Percentiles rank a stretch among this genome's conserved stretches.
Evolutionary conservation across 2,329 filamentous ascomycete genomes (phyloP).

Genomic region (Curvularia verruculosa): DNA sequence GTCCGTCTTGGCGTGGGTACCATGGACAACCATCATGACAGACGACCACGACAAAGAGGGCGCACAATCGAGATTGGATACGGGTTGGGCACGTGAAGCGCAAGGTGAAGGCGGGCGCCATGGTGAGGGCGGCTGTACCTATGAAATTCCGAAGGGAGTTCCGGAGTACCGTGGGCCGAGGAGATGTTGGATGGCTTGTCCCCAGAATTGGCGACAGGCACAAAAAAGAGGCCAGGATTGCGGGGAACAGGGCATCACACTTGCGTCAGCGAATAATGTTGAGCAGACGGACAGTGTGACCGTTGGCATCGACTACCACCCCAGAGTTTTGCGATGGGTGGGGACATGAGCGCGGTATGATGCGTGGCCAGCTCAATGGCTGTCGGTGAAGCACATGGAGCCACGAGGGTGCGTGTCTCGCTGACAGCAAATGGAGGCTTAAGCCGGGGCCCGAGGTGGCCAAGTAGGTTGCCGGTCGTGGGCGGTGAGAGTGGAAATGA

Average conservation of each 20-base stretch:
- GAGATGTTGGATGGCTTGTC: slow-evolving; percentile 37
- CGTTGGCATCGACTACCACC: slow-evolving; percentile 20
- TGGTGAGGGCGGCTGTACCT: neutral
- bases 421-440: slow-evolving; percentile 5
- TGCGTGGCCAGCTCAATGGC: slow-evolving; percentile 21
- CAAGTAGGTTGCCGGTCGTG: neutral
- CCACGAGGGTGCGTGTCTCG: slow-evolving; percentile 16
- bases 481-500: slow-evolving; percentile 8
- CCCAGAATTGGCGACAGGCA: slow-evolving; percentile 20
- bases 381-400: slow-evolving; percentile 26
- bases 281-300: slow-evolving; percentile 21
- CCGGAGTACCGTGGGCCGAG: slow-evolving; percentile 26
- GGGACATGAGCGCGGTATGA: slow-evolving; percentile 21
- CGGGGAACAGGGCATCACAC: slow-evolving; percentile 31
- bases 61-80: slow-evolving; percentile 31
- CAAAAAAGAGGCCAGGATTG: slow-evolving; percentile 34
- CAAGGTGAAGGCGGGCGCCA: slow-evolving; percentile 1
- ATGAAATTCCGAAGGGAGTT: neutral
- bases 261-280: slow-evolving; percentile 23
- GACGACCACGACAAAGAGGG: slow-evolving; percentile 20
- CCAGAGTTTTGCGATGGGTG: slow-evolving; percentile 30
- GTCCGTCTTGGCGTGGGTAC: slow-evolving; percentile 36
- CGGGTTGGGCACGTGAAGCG: slow-evolving; percentile 11
- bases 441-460: neutral
- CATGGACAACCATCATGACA: slow-evolving; percentile 22